Base-by-base conservation (phyloP, 75 land plant species). In the Pinus taeda region DNA sequence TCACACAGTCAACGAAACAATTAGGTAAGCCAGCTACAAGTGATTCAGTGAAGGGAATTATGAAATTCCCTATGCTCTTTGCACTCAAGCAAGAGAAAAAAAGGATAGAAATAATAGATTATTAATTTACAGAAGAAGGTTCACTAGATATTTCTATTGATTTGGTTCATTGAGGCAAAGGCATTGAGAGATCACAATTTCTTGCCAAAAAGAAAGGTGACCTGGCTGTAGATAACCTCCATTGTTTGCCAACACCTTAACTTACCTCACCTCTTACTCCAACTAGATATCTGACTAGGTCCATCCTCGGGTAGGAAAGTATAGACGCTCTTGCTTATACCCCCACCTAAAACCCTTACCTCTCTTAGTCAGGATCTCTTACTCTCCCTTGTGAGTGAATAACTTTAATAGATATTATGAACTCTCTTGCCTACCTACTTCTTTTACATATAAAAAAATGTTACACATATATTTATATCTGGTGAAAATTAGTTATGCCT, bases 31-130 rank as follows among this genome's bases (percentile, higher is more conserved):
- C 99, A 42, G 90, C 99, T 0, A 98, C 88, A 15, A 89, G 89
- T 82, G 99, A 97, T 78, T 78, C 94, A 71, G 88, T 88, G 5
- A 94, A 94, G 70, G 98, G 98, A 15, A 97, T 92, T 76, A 77
- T 97, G 15, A 94, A 95, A 15, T 93, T 95, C 15, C 98, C 98
- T n/a, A 97, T 94, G 2, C 86, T 97, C n/a, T 97, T 88, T 64
- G 93, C 99, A 4, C 79, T 97, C 59, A 90, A 94, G 78, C 82
- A 84, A 56, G 93, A 94, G 69, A 89, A 92, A 2, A 85, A 87
- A 77, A 73, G 94, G n/a, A 85, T 91, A 74, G 88, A 91, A 22
- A 90, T 97, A 6, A 97, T 97, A 29, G 93, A 94, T 37, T 82
- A 93, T 15, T 98, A 97, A 59, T 97, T 97, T 78, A 89, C 76